Evolutionary conservation across 768 basidiomycete genomes (phyloP).

Genomic region (Xanthoconium purpureum): DNA sequence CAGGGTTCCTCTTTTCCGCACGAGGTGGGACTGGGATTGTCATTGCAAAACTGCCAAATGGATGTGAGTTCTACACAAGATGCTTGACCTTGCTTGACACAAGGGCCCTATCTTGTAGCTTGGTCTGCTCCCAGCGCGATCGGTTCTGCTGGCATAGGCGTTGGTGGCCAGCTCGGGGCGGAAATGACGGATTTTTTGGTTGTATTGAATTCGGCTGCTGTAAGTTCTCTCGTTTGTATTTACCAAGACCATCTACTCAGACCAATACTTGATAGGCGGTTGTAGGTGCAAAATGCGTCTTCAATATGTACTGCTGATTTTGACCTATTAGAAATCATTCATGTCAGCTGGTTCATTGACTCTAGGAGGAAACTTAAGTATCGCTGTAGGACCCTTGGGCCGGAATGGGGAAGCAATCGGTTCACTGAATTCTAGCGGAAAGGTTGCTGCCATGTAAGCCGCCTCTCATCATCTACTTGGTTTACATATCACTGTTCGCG

Average conservation of each 20-base stretch:
- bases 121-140: constrained; percentile 97
- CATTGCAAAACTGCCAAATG: constrained; percentile 78
- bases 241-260: constrained; percentile 6
- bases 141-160: constrained; percentile 85
- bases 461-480: neutral
- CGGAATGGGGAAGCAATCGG: constrained; percentile 91
- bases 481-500: neutral
- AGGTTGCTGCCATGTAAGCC: constrained; percentile 83
- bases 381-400: constrained; percentile 88
- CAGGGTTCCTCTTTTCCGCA: constrained; percentile 64
- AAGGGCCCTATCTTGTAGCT: constrained; percentile 55
- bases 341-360: constrained; percentile 93
- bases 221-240: constrained; percentile 34
- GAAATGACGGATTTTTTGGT: constrained; percentile 91
- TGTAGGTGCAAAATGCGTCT: constrained; percentile 39
- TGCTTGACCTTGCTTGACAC: neutral
- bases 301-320: neutral
- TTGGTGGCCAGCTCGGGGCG: constrained; percentile 80
- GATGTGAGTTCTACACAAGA: constrained; percentile 51
- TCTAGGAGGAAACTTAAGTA: constrained; percentile 85
- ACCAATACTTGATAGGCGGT: constrained; percentile 46
- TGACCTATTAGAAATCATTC: constrained; percentile 62
- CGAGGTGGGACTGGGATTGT: constrained; percentile 84
- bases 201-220: constrained; percentile 79
- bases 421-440: constrained; percentile 78